A percentile compares a stretch with the other conserved stretches of the same genome.
Conservation (phyloP, 2,329 filamentous ascomycete genomes). For the Albophoma yamanashiensis region DNA sequence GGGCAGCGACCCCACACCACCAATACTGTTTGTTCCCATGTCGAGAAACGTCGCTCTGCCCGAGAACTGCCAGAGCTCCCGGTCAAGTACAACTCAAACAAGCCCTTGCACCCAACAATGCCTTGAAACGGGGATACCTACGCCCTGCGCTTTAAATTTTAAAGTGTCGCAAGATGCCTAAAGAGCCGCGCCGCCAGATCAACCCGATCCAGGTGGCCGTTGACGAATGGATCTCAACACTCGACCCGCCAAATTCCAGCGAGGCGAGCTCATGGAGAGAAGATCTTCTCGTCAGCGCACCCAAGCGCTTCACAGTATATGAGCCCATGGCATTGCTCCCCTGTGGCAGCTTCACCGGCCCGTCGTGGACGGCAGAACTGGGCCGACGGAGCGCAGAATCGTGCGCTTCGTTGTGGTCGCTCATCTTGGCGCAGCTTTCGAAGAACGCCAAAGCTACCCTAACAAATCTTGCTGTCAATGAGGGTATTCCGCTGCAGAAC, state of each 20-base stretch:
- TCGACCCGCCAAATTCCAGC: not conserved
- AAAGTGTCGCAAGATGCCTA: conserved; percentile 12
- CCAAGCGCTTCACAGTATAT: conserved; percentile 50
- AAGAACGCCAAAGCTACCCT: conserved; percentile 26
- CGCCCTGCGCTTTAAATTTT: not conserved
- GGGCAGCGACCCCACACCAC: not conserved
- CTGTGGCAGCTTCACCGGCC: conserved; percentile 40
- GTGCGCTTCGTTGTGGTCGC: conserved; percentile 31
- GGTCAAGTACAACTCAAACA: not conserved
- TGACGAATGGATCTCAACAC: conserved; percentile 14
- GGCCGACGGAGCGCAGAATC: conserved; percentile 10
- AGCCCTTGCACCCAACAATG: not conserved
- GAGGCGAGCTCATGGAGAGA: conserved; percentile 8
- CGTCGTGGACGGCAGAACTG: conserved; percentile 29
- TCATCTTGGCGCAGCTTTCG: conserved; percentile 36
- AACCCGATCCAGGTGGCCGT: conserved; percentile 22
- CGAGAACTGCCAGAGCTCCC: not conserved
- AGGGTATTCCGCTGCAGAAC: conserved; percentile 44
- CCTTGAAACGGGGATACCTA: not conserved
- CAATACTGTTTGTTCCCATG: not conserved
- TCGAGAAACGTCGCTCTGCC: not conserved
- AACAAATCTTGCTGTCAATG: conserved; percentile 50
- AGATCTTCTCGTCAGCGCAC: conserved; percentile 28
- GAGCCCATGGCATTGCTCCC: conserved; percentile 51
- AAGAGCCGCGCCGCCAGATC: conserved; percentile 9